Base-by-base conservation (phyloP, 1,139 yeast species). In the Saccharomyces pastorianus region DNA sequence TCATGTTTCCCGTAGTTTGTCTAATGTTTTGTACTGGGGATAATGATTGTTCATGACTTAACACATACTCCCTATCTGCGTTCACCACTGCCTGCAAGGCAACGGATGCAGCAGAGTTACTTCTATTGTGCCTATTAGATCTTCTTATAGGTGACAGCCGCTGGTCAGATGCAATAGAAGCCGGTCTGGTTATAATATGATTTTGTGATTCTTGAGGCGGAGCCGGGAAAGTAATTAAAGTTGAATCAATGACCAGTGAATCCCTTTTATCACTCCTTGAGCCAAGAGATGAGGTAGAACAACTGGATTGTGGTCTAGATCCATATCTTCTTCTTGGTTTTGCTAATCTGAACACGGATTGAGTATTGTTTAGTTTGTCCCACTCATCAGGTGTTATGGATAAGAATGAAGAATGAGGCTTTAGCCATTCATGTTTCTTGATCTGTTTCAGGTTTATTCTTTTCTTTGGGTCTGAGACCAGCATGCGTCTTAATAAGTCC, bases 371-470 rank as follows among this genome's bases (percentile, higher is more conserved):
- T 55, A 63, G 65, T 46, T 76, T 78, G 66, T 93, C 98, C 97
- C 97, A 93, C 69, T 93, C 98, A 6, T 81, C 80, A 53, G 96
- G 96, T 44, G 95, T 82, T 27, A 90, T 86, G 0, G 96, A 83
- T 59, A 93, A 74, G 72, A 91, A 85, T 62, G 85, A 84, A n/a
- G 85, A 83, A 72, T 93, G 93, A 8, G 89, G 84, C 11, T 85
- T 76, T 55, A 93, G 72, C 99, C 99, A 93, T 34, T 88, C 83
- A 71, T 93, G 99, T 42, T 81, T 76, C 62, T 91, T 78, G 29
- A 93, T 85, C 52, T 83, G 85, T 61, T 78, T 79, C 60, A 93
- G 77, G 48, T 75, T 76, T 47, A 89, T 80, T 70, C 99, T 82
- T 63, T 79, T 82, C 60, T 75, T 80, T 6, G 99, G 98, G 50